phyloP scores from a whole-genome alignment of 2,329 filamentous ascomycete genomes.

The Arachnopeziza araneosa region DNA sequence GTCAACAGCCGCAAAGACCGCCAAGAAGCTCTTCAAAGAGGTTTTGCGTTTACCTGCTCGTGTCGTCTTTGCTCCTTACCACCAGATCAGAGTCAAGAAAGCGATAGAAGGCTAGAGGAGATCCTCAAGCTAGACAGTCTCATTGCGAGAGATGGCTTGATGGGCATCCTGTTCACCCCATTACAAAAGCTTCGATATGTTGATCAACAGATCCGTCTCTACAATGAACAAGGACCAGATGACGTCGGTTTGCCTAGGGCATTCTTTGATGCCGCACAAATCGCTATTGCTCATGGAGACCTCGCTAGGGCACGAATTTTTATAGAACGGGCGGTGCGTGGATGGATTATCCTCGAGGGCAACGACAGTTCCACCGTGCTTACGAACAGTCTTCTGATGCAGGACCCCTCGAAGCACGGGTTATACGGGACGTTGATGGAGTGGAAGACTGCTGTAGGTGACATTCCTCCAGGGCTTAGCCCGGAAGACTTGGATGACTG shows the following conservation, averaged over 20 bases:
- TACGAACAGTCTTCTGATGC: conserved; percentile 7
- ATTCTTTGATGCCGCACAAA: conserved; percentile 26
- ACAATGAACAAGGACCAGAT: conserved; percentile 22
- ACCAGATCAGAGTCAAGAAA: conserved; percentile 27
- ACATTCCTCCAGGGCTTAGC: conserved; percentile 9
- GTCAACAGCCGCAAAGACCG: conserved; percentile 23
- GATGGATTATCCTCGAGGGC: conserved; percentile 8
- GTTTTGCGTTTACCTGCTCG: conserved; percentile 33
- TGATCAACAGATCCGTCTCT: conserved; percentile 27
- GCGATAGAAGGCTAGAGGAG: conserved; percentile 25
- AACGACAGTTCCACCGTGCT: conserved; percentile 12
- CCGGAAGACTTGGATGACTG: conserved; percentile 17
- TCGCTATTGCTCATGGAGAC: conserved; percentile 29
- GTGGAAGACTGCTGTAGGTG: conserved; percentile 17
- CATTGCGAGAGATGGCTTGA: conserved; percentile 14
- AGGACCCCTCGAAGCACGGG: conserved; percentile 16
- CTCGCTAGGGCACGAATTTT: conserved; percentile 30
- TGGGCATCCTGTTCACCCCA: conserved; percentile 8
- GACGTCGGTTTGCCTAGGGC: conserved; percentile 20
- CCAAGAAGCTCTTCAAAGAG: conserved; percentile 22
- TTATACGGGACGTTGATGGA: conserved; percentile 10
- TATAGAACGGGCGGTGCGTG: conserved; percentile 15
- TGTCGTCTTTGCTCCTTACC: conserved; percentile 35
- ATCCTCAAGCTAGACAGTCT: conserved; percentile 24
- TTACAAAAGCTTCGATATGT: conserved; percentile 14